Conservation (phyloP, 768 basidiomycete species). For the Hemileccinum impolitum region DNA sequence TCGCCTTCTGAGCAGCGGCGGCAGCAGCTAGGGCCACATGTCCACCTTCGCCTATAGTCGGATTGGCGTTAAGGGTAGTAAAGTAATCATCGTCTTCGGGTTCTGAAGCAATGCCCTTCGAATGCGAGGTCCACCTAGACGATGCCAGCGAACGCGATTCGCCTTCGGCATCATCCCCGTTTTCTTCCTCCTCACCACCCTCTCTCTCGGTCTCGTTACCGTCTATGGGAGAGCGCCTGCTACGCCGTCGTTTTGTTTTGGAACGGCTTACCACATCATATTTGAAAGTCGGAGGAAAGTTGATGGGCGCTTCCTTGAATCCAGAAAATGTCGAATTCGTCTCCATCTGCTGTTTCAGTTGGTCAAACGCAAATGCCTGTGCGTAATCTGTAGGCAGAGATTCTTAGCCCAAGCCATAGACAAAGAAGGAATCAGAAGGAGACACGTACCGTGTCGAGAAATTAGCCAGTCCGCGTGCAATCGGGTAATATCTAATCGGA, state of each 20-base stretch:
- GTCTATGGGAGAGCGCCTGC: slow-evolving; percentile 36
- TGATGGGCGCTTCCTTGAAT: slow-evolving; percentile 75
- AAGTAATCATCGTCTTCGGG: slow-evolving; percentile 43
- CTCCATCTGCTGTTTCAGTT: slow-evolving; percentile 75
- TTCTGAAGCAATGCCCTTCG: slow-evolving; percentile 32
- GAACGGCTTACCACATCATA: slow-evolving; percentile 71
- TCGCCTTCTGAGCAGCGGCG: slow-evolving; percentile 55
- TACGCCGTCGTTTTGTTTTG: slow-evolving; percentile 39
- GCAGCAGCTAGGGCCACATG: slow-evolving; percentile 39
- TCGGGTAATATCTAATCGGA: slow-evolving; percentile 83
- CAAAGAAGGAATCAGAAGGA: neutral
- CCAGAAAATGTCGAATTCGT: slow-evolving; percentile 67
- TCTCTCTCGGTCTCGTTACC: slow-evolving; percentile 41
- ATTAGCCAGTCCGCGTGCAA: slow-evolving; percentile 95
- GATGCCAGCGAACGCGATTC: slow-evolving; percentile 56
- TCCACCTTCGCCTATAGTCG: slow-evolving; percentile 29
- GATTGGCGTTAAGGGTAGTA: slow-evolving; percentile 23
- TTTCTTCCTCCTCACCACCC: slow-evolving; percentile 32
- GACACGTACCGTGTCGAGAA: slow-evolving; percentile 61
- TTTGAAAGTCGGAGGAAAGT: slow-evolving; percentile 94
- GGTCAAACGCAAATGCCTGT: slow-evolving; percentile 88
- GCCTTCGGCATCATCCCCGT: slow-evolving; percentile 40
- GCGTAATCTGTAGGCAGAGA: slow-evolving; percentile 55
- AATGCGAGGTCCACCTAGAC: slow-evolving; percentile 46
- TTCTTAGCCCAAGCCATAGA: slow-evolving; percentile 7